phyloP scores from a whole-genome alignment of 768 basidiomycete species.

The Termitomyces sp. region DNA sequence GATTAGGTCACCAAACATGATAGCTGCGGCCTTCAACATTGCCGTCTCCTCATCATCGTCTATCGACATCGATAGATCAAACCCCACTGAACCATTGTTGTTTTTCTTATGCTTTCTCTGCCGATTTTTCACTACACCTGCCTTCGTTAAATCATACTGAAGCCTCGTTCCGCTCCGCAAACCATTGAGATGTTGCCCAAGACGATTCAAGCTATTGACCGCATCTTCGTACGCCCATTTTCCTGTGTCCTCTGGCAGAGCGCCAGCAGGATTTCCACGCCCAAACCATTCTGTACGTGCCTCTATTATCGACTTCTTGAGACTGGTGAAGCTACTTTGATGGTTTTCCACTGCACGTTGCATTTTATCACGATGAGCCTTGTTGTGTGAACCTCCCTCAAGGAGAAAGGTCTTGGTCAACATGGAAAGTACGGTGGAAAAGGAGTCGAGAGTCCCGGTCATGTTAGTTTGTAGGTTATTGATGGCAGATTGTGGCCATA shows the following conservation, averaged over 20 bases:
- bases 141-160: constrained; percentile 76
- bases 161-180: constrained; percentile 77
- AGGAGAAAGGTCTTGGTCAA: constrained; percentile 84
- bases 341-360: constrained; percentile 80
- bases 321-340: constrained; percentile 81
- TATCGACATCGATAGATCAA: constrained; percentile 7
- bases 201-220: constrained; percentile 77
- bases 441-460: constrained; percentile 81
- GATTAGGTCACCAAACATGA: constrained; percentile 72
- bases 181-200: constrained; percentile 93
- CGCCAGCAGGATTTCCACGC: constrained; percentile 20
- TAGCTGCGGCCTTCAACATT: constrained; percentile 57
- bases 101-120: constrained; percentile 16
- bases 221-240: constrained; percentile 78
- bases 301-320: constrained; percentile 82
- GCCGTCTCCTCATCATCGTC: constrained; percentile 29
- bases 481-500: constrained; percentile 87
- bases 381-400: constrained; percentile 52
- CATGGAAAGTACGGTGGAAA: constrained; percentile 77
- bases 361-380: constrained; percentile 55
- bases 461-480: constrained; percentile 79
- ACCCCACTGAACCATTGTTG: constrained; percentile 2
- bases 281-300: constrained; percentile 80
- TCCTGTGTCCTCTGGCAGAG: constrained; percentile 23
- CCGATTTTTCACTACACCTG: constrained; percentile 27